Percentiles rank a stretch among this genome's conserved stretches.
phyloP scores from a whole-genome alignment of 257 asterid species.

The Jaltomata sinuosa region DNA sequence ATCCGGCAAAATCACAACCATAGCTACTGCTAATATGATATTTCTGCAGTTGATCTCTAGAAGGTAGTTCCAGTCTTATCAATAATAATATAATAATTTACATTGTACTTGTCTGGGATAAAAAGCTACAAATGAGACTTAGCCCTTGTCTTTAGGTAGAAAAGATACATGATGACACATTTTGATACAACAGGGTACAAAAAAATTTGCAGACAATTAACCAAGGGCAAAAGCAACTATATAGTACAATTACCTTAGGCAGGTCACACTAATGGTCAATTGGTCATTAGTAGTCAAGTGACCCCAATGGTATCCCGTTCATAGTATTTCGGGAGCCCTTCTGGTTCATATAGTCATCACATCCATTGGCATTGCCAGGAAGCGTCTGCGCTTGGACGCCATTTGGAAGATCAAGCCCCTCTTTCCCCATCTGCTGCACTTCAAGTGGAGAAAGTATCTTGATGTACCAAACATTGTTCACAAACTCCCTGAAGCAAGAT shows the following conservation, averaged over 20 bases:
- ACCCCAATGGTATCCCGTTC: constrained; percentile 58
- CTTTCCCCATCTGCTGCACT: constrained; percentile 95
- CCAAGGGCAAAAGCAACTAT: constrained; percentile 14
- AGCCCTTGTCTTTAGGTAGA: background rate
- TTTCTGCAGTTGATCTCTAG: background rate
- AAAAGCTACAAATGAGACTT: constrained; percentile 9
- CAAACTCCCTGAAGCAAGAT: constrained; percentile 56
- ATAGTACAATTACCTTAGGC: constrained; percentile 17
- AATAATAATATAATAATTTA: constrained; percentile 8
- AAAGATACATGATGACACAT: constrained; percentile 4
- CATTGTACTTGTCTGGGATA: constrained; percentile 6
- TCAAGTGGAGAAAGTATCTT: constrained; percentile 85
- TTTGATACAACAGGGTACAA: constrained; percentile 8
- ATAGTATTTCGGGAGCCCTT: constrained; percentile 45
- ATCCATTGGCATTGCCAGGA: constrained; percentile 30
- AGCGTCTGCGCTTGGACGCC: constrained; percentile 31
- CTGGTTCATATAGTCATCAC: constrained; percentile 40
- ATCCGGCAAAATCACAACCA: background rate
- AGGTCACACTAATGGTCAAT: background rate
- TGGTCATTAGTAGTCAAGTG: constrained; percentile 49
- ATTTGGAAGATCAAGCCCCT: constrained; percentile 59
- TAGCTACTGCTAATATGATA: background rate
- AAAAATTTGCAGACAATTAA: constrained; percentile 2
- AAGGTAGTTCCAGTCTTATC: background rate
- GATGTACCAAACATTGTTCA: constrained; percentile 78